Percentiles rank a stretch among this genome's conserved stretches.
Evolutionary conservation across 2,329 filamentous ascomycete species (phyloP).

Genomic region (Claviceps arundinis): DNA sequence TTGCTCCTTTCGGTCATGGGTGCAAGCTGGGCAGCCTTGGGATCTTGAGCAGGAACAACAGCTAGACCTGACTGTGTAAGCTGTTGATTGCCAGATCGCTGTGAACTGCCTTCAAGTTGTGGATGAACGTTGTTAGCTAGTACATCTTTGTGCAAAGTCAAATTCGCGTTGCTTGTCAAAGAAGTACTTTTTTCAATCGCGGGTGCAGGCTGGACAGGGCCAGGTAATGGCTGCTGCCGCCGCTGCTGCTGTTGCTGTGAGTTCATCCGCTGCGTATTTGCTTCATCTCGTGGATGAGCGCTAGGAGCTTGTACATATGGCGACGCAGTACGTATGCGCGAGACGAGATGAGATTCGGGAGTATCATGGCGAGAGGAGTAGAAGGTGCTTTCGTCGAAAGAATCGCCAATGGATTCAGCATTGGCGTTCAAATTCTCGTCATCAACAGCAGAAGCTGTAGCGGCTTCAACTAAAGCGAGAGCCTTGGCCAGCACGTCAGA

Average conservation of each 20-base stretch:
- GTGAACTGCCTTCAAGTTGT: background rate
- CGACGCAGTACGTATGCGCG: constrained; percentile 33
- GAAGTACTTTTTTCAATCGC: background rate
- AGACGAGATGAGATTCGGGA: constrained; percentile 37
- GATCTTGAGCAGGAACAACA: background rate
- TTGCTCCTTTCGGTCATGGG: background rate
- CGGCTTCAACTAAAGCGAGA: constrained; percentile 55
- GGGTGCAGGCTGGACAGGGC: background rate
- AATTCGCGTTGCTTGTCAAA: constrained; percentile 2
- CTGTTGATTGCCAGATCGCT: background rate
- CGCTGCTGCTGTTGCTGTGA: background rate
- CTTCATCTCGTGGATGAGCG: constrained; percentile 7
- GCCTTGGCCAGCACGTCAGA: constrained; percentile 61
- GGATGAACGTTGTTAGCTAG: background rate
- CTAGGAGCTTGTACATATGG: constrained; percentile 17
- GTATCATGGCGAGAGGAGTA: constrained; percentile 92
- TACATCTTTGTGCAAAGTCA: constrained; percentile 3
- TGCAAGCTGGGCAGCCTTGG: background rate
- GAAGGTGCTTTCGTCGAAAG: constrained; percentile 86
- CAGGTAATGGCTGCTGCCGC: background rate
- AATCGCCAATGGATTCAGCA: constrained; percentile 56
- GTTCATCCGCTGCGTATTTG: background rate
- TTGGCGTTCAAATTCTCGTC: constrained; percentile 40
- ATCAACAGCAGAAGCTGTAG: constrained; percentile 45
- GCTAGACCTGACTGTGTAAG: background rate